phyloP scores from a whole-genome alignment of 2,329 filamentous ascomycete species.

The Verticillium tricorpus region DNA sequence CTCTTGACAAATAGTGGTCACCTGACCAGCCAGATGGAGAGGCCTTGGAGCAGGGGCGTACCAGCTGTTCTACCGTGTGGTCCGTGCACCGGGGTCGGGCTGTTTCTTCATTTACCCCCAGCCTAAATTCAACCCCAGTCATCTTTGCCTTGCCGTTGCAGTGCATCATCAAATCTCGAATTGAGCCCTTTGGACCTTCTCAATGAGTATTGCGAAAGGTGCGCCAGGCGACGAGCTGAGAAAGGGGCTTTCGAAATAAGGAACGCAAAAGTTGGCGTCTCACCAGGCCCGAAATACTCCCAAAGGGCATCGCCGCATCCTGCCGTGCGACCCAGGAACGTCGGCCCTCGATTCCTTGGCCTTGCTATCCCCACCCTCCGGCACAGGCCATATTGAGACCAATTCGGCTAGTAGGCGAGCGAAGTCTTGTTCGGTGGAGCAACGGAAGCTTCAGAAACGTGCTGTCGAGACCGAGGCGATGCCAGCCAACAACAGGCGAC shows the following conservation, averaged over 20 bases:
- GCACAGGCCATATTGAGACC: background rate
- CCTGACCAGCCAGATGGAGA: background rate
- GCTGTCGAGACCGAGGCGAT: background rate
- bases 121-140: background rate
- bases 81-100: background rate
- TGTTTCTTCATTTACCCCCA: background rate
- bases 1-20: background rate
- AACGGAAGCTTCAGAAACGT: background rate
- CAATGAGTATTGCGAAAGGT: background rate
- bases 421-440: background rate
- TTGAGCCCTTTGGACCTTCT: background rate
- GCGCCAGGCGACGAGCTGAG: background rate
- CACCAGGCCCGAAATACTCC: background rate
- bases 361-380: background rate
- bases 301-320: background rate
- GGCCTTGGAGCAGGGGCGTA: background rate
- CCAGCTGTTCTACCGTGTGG: background rate
- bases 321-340: background rate
- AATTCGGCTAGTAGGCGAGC: background rate
- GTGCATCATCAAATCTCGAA: background rate
- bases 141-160: background rate
- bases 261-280: background rate
- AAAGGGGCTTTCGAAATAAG: background rate
- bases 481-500: background rate
- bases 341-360: background rate